Evolutionary conservation across 2,329 filamentous ascomycete genomes (phyloP).

Genomic region (Fusarium dlaminii): DNA sequence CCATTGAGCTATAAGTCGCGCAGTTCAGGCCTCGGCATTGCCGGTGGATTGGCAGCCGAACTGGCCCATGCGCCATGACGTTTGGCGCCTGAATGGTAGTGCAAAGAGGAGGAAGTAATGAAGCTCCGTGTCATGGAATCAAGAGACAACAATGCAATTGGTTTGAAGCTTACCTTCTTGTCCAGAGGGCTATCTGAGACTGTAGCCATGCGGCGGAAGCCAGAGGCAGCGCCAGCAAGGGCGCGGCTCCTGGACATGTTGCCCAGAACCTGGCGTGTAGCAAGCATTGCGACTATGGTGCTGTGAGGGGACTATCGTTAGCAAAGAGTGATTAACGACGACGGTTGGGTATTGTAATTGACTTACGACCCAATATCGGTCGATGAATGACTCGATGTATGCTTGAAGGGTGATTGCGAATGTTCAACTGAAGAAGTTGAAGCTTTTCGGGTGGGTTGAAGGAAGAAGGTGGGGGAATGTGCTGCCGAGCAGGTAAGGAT

Average conservation of each 20-base stretch:
- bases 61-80: slow-evolving; percentile 24
- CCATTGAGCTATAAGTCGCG: background rate
- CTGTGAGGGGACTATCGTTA: background rate
- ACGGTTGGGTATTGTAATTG: background rate
- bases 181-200: slow-evolving; percentile 86
- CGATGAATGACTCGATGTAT: background rate
- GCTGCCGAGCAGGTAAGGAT: background rate
- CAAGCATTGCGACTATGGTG: slow-evolving; percentile 64
- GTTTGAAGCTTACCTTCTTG: slow-evolving; percentile 73
- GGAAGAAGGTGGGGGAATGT: slow-evolving; percentile 1
- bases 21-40: background rate
- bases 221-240: slow-evolving; percentile 64
- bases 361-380: background rate
- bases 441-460: slow-evolving; percentile 1
- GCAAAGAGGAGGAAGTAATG: background rate
- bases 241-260: slow-evolving; percentile 69
- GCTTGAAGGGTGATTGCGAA: background rate
- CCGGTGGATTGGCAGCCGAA: slow-evolving; percentile 13
- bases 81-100: background rate
- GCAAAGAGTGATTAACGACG: background rate
- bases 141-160: background rate
- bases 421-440: background rate
- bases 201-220: slow-evolving; percentile 81
- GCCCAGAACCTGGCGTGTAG: slow-evolving; percentile 76
- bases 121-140: background rate